phyloP scores from a whole-genome alignment of 2,329 filamentous ascomycete species.

The Chaetomiaceae sp. region DNA sequence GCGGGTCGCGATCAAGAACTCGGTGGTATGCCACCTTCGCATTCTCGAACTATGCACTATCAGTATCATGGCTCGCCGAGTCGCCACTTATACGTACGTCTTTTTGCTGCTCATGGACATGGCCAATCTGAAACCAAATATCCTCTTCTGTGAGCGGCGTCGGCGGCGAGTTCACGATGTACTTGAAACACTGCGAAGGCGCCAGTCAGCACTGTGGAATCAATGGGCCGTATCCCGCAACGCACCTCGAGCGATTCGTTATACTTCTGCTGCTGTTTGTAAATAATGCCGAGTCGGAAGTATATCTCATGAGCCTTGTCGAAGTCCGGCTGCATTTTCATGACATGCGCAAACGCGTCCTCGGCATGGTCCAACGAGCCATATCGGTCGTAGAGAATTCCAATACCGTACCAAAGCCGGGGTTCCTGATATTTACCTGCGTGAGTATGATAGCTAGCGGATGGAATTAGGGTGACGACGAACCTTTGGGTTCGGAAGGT shows the following conservation, averaged over 20 bases:
- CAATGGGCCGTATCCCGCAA: slow-evolving; percentile 12
- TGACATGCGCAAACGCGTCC: slow-evolving; percentile 96
- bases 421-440: slow-evolving; percentile 60
- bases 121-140: slow-evolving; percentile 99
- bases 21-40: slow-evolving; percentile 90
- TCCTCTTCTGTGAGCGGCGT: slow-evolving; percentile 93
- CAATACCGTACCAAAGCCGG: slow-evolving; percentile 98
- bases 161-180: slow-evolving; percentile 90
- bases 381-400: slow-evolving; percentile 94
- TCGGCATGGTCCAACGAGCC: slow-evolving; percentile 95
- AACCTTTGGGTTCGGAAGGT: slow-evolving; percentile 89
- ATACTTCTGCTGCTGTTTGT: slow-evolving; percentile 97
- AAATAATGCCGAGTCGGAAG: slow-evolving; percentile 97
- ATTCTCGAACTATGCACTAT: slow-evolving; percentile 69
- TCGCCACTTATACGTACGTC: slow-evolving; percentile 62
- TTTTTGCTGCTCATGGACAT: slow-evolving; percentile 98
- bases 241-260: slow-evolving; percentile 82
- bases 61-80: slow-evolving; percentile 6
- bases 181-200: slow-evolving; percentile 79
- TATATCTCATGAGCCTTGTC: slow-evolving; percentile 99
- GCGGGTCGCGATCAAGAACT: slow-evolving; percentile 89
- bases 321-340: slow-evolving; percentile 96
- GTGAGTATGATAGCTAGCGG: slow-evolving; percentile 6
- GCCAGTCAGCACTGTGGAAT: slow-evolving; percentile 28
- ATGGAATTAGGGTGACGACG: slow-evolving; percentile 25